These are phyloP conservation scores for Kuraishia ogatae DNA, from an alignment of 805 yeast species.

Conservation along the genomic window DNA sequence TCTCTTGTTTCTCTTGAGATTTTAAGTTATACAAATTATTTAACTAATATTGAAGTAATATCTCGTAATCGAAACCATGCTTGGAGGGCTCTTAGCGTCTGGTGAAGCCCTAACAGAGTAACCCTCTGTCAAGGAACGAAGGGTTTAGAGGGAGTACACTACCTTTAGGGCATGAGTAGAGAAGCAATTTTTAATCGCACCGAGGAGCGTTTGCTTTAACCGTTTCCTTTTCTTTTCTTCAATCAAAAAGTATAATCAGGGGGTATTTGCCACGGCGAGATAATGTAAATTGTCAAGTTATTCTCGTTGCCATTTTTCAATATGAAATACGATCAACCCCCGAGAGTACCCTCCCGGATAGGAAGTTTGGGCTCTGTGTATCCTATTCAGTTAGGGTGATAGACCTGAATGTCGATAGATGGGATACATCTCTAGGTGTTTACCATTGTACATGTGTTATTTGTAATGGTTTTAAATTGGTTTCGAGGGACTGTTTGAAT, in stretches of 20 bases:
- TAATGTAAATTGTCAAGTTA: constrained; percentile 52
- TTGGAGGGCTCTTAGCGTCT: too few species aligned
- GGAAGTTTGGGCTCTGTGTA: constrained; percentile 52
- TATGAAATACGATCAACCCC: constrained; percentile 32
- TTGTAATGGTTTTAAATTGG: constrained; percentile 18
- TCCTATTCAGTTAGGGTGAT: constrained; percentile 45
- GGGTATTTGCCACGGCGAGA: constrained; percentile 66
- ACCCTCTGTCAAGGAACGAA: neutral
- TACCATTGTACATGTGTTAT: neutral
- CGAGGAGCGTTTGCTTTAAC: neutral
- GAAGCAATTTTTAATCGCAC: neutral
- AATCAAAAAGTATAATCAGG: constrained; percentile 49
- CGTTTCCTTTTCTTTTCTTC: constrained; percentile 20
- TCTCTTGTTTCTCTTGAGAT: too few species aligned
- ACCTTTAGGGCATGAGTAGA: neutral
- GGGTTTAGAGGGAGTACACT: neutral
- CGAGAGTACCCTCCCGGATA: constrained; percentile 44
- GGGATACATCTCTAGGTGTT: constrained; percentile 20
- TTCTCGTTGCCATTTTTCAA: constrained; percentile 51
- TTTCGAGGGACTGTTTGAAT: constrained; percentile 12
- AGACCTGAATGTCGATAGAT: constrained; percentile 53
- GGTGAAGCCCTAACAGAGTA: neutral
- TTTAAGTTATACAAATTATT: too few species aligned
- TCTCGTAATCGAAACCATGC: too few species aligned
- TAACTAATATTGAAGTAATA: too few species aligned